Evolutionary conservation across 805 yeast species (phyloP).

Genomic region (Kazachstania bromeliacearum): DNA sequence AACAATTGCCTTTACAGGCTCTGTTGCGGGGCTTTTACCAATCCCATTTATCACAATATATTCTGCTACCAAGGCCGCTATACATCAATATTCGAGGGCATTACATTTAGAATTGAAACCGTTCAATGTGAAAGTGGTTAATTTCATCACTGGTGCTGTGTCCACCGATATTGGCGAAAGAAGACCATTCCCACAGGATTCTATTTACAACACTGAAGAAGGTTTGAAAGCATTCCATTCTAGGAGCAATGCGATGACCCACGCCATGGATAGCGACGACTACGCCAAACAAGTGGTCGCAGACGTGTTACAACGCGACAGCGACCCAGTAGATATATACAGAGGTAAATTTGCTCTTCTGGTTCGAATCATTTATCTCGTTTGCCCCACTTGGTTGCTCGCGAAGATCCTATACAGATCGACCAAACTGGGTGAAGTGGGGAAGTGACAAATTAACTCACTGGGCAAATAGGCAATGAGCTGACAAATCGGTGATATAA

Average conservation of each 20-base stretch:
- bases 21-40: slow-evolving; percentile 52
- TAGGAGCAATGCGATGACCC: slow-evolving; percentile 45
- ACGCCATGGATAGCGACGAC: slow-evolving; percentile 46
- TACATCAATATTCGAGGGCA: slow-evolving; percentile 57
- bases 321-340: slow-evolving; percentile 40
- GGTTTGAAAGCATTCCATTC: slow-evolving; percentile 39
- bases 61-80: slow-evolving; percentile 62
- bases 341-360: slow-evolving; percentile 41
- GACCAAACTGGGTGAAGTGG: no score
- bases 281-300: slow-evolving; percentile 49
- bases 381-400: no score
- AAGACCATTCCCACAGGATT: slow-evolving; percentile 43
- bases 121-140: slow-evolving; percentile 59
- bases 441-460: no score
- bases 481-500: no score
- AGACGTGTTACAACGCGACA: slow-evolving; percentile 33
- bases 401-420: no score
- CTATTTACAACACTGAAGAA: slow-evolving; percentile 43
- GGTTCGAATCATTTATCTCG: slow-evolving; percentile 27
- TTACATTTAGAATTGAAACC: slow-evolving; percentile 59
- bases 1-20: slow-evolving; percentile 63
- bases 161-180: slow-evolving; percentile 57
- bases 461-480: no score
- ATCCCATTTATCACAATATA: slow-evolving; percentile 63
- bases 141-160: slow-evolving; percentile 69